Evolutionary conservation across 2,329 filamentous ascomycete species (phyloP).

Genomic region (Epichloe baconii): DNA sequence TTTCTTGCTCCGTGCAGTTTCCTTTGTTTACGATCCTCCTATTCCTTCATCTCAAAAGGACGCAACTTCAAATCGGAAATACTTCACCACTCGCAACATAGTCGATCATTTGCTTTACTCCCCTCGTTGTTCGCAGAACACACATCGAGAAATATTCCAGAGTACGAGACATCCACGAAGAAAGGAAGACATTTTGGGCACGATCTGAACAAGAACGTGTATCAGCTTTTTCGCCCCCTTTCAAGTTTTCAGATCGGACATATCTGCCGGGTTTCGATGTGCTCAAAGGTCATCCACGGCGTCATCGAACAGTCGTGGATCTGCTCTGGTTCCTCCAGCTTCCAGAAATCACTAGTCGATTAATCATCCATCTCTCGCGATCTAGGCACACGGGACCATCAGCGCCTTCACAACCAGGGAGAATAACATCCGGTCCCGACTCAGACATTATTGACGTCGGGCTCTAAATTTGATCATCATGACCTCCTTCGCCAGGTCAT

Average conservation of each 20-base stretch:
- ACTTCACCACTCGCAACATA: too few species aligned
- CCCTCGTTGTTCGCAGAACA: too few species aligned
- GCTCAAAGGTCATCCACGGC: not conserved
- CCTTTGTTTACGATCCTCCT: too few species aligned
- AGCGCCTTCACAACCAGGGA: not conserved
- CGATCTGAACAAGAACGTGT: not conserved
- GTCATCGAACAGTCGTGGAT: slow-evolving; percentile 1
- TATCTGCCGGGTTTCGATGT: not conserved
- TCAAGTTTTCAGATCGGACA: not conserved
- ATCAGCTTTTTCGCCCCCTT: not conserved
- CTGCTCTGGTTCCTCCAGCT: not conserved
- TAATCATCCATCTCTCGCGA: slow-evolving; percentile 1
- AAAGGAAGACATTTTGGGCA: not conserved
- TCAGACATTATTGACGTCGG: not conserved
- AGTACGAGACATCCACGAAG: too few species aligned
- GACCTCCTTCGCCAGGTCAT: slow-evolving; percentile 35
- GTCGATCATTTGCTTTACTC: too few species aligned
- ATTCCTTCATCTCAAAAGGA: too few species aligned
- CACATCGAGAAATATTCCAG: too few species aligned
- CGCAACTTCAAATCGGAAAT: too few species aligned
- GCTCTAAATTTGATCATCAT: slow-evolving; percentile 18
- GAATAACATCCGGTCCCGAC: not conserved
- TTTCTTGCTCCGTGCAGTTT: too few species aligned
- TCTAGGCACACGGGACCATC: not conserved
- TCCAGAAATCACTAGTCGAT: not conserved